Percentiles rank a stretch among this genome's conserved stretches.
Conservation (phyloP, 2,329 filamentous ascomycete genomes). For the Fusarium sp. region DNA sequence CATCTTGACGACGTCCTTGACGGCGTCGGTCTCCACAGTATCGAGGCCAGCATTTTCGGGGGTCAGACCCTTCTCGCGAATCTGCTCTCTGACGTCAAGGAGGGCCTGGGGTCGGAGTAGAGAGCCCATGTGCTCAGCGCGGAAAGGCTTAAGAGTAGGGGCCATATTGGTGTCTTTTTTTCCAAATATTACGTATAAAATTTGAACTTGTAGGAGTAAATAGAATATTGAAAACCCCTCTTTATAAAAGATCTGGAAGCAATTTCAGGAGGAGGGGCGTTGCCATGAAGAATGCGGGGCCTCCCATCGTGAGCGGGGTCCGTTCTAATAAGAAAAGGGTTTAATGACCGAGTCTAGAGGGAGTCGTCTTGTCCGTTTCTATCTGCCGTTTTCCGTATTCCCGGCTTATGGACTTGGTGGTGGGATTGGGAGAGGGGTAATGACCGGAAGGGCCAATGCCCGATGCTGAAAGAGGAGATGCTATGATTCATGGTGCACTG, state of each 20-base stretch:
- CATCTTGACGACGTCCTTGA: slow-evolving; percentile 70
- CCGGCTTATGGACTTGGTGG: neutral
- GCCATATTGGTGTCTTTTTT: slow-evolving; percentile 27
- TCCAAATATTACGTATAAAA: neutral
- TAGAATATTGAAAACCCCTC: neutral
- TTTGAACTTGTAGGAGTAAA: neutral
- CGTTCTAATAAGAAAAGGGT: slow-evolving; percentile 13
- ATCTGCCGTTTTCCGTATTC: slow-evolving; percentile 21
- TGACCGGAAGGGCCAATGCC: slow-evolving; percentile 2
- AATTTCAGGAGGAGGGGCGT: slow-evolving; percentile 28
- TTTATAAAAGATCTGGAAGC: slow-evolving; percentile 1
- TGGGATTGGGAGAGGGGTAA: slow-evolving; percentile 27
- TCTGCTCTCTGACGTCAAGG: slow-evolving; percentile 50
- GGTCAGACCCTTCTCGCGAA: slow-evolving; percentile 57
- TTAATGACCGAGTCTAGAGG: slow-evolving; percentile 24
- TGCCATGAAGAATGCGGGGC: slow-evolving; percentile 32
- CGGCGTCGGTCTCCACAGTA: slow-evolving; percentile 69
- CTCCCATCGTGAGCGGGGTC: slow-evolving; percentile 27
- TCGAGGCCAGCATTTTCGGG: slow-evolving; percentile 67
- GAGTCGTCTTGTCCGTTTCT: slow-evolving; percentile 15
- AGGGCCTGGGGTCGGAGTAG: slow-evolving; percentile 73
- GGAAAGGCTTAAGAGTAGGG: slow-evolving; percentile 67
- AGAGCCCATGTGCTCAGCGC: slow-evolving; percentile 82
- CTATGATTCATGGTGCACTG: neutral
- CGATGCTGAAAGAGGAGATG: neutral